Conservation (phyloP, 225 moss, liverwort and hornwort genomes). For the Pseudoscleropodium purum region DNA sequence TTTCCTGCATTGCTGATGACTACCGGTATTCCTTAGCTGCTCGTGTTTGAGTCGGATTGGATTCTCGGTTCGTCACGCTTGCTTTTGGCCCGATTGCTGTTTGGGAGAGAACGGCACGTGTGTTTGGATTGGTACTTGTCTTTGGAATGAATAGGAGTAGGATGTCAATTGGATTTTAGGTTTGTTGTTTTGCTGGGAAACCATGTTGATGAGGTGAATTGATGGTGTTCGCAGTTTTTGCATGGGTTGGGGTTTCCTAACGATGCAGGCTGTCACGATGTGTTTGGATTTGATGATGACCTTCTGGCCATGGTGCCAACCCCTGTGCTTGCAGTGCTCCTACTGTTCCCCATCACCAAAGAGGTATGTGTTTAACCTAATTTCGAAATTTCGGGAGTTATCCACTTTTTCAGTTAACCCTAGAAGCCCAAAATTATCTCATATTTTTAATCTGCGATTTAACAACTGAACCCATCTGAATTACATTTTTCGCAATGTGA, state of each 20-base stretch:
- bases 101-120: not conserved
- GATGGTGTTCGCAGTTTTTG: constrained; percentile 48
- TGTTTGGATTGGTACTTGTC: not conserved
- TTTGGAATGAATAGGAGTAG: not conserved
- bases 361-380: constrained; percentile 26
- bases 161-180: not conserved
- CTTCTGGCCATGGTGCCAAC: constrained; percentile 78
- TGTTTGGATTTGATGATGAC: constrained; percentile 78
- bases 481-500: not conserved
- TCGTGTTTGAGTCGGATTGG: not conserved
- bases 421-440: not conserved
- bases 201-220: not conserved
- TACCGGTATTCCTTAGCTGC: not conserved
- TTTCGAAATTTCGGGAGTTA: not conserved
- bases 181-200: not conserved
- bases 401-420: not conserved
- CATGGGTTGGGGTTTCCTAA: constrained; percentile 63
- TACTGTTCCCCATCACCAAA: constrained; percentile 66
- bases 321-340: constrained; percentile 70
- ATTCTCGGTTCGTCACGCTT: not conserved
- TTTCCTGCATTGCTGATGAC: not conserved
- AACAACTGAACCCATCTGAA: not conserved
- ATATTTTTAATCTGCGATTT: not conserved
- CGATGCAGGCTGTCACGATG: constrained; percentile 62
- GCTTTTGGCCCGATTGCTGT: not conserved